Conservation (phyloP, 768 basidiomycete genomes). For the Lentinula raphanica region DNA sequence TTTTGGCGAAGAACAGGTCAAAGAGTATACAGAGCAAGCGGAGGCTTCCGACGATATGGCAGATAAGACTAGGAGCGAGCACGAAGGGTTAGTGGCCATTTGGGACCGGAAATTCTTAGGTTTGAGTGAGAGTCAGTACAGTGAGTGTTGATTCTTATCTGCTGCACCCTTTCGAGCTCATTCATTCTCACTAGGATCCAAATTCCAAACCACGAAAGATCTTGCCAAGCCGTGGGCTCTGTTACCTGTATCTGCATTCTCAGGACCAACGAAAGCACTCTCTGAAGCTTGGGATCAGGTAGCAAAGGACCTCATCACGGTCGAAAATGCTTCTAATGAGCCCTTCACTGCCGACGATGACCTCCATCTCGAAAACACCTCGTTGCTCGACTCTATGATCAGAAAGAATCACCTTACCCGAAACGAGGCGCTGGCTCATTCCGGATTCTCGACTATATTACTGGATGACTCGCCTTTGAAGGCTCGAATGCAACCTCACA, state of each 20-base stretch:
- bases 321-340: too few species aligned
- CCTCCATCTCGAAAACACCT: neutral
- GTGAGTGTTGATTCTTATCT: conserved; percentile 41
- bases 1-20: conserved; percentile 30
- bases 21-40: neutral
- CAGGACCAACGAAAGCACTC: conserved; percentile 7
- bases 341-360: neutral
- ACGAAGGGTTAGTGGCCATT: conserved; percentile 43
- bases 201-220: conserved; percentile 66
- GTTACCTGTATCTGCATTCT: conserved; percentile 16
- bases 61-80: conserved; percentile 12
- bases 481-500: conserved; percentile 44
- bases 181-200: conserved; percentile 27
- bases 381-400: neutral
- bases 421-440: neutral
- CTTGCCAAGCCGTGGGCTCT: conserved; percentile 62
- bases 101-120: conserved; percentile 83
- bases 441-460: conserved; percentile 7
- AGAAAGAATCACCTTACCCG: neutral
- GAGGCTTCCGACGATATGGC: conserved; percentile 15
- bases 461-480: conserved; percentile 24
- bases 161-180: neutral
- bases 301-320: neutral
- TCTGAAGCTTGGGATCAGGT: conserved; percentile 4
- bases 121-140: conserved; percentile 51